Evolutionary conservation across 805 yeast genomes (phyloP), one percentile per base, ranked within the genome.

Genomic region (Nakazawaea ambrosiae): DNA sequence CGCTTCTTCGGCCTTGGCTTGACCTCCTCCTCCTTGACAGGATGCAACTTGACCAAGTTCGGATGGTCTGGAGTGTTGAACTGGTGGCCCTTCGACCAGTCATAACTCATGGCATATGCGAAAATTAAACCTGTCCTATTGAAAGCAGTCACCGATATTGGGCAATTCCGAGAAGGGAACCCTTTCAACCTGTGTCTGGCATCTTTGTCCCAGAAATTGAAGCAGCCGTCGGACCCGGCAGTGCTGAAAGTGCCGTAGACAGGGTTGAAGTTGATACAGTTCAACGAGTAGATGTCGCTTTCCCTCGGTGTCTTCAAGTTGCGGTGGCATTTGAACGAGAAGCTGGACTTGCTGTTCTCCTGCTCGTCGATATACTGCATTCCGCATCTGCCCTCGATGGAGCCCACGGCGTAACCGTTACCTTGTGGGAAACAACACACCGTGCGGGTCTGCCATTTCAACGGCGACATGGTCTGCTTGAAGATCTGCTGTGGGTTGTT

Each of bases 131-230:
- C 98, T 34, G 68, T 78, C 46, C 85, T 69, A 62, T 87, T 92
- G 66, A 90, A 92, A 4, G 78, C 78, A 1, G 88, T 72, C 27
- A 82, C 78, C 0, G 95, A 70, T 37, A 92, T 80, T 0, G 95
- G 68, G 26, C 75, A 72, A 36, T 71, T 73, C 12, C 81, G 66
- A 8, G 74, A 61, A 4, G 95, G 87, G 65, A 76, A 83, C 24
- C 81, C 84, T 60, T 81, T 84, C 47, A 92, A 72, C 49, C 97
- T 73, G 55, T 84, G 94, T 55, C 81, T 78, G 37, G 92, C 82
- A 50, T 87, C 95, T 58, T 86, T 87, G 58, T 92, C 97, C 98
- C 98, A 92, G 65, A 86, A 82, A 50, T 88, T 80, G 65, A 89
- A 81, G 11, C 89, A 70, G 17, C 98, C 98, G 60, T 92, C 98